phyloP scores from a whole-genome alignment of 129 eudicot genomes.

The Flaveria ramosissima region DNA sequence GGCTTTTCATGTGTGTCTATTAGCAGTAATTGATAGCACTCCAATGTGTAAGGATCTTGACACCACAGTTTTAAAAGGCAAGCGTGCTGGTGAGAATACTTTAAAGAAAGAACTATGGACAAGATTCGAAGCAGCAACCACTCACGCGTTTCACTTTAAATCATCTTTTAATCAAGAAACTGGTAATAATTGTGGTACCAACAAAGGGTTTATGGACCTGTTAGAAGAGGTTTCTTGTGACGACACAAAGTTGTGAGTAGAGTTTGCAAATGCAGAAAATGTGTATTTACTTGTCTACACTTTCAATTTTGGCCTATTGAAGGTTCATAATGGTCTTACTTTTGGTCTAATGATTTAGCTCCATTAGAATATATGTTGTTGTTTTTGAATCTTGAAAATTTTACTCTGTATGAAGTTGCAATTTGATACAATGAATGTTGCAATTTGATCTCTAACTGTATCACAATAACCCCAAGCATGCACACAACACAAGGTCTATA shows the following conservation, averaged over 20 bases:
- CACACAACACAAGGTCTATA: neutral
- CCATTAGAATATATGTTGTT: neutral
- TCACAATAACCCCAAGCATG: neutral
- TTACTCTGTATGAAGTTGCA: conserved; percentile 3
- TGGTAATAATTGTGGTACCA: conserved; percentile 17
- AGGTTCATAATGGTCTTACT: conserved; percentile 24
- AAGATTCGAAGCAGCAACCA: conserved; percentile 81
- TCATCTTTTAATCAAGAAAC: conserved; percentile 26
- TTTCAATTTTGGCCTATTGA: conserved; percentile 20
- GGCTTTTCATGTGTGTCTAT: conserved; percentile 13
- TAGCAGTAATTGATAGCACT: conserved; percentile 50
- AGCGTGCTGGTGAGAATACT: conserved; percentile 92
- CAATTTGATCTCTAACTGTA: neutral
- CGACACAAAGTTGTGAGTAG: conserved; percentile 20
- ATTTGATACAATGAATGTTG: neutral
- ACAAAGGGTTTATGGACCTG: conserved; percentile 69
- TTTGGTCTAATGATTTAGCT: conserved; percentile 11
- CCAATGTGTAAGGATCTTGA: conserved; percentile 67
- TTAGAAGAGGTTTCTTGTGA: conserved; percentile 72
- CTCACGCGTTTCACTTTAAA: conserved; percentile 32
- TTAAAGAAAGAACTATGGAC: conserved; percentile 93
- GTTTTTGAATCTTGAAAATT: neutral
- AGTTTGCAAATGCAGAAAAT: conserved; percentile 17
- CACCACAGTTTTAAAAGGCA: conserved; percentile 50
- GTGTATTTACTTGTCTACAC: conserved; percentile 20